These are phyloP conservation scores for Boehmeria nivea DNA, from an alignment of 306 rosid genomes.

Conservation along the genomic window DNA sequence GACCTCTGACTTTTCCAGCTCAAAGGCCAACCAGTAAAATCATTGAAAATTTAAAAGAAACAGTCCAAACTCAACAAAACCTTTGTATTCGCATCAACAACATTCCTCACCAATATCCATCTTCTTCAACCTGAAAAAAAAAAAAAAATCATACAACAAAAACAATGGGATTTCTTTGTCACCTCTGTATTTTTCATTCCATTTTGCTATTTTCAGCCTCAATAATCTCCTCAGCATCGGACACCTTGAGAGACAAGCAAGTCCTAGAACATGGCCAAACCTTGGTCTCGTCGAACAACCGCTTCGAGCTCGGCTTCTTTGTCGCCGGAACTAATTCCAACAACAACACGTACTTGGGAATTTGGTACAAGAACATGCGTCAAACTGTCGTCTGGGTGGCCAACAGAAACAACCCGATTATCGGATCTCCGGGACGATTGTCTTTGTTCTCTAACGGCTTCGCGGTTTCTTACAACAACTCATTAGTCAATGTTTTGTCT, in stretches of 20 bases:
- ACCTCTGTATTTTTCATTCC: slow-evolving; percentile 8
- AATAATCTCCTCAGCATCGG: slow-evolving; percentile 14
- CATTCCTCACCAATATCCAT: no score
- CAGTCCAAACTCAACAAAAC: no score
- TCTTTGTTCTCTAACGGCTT: slow-evolving; percentile 12
- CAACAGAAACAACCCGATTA: slow-evolving; percentile 20
- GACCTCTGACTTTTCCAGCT: neutral
- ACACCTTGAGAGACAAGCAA: slow-evolving; percentile 19
- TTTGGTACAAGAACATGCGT: slow-evolving; percentile 23
- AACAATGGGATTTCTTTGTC: slow-evolving; percentile 12
- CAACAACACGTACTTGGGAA: slow-evolving; percentile 16
- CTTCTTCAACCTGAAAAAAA: no score
- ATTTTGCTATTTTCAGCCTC: slow-evolving; percentile 7
- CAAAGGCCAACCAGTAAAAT: neutral
- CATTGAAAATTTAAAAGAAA: no score
- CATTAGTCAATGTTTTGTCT: neutral
- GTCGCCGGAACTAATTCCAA: slow-evolving; percentile 6
- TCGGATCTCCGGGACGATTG: slow-evolving; percentile 3
- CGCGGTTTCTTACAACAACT: neutral
- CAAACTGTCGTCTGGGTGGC: slow-evolving; percentile 26
- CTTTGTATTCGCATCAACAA: no score
- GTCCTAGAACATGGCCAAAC: slow-evolving; percentile 15
- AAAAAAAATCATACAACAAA: neutral
- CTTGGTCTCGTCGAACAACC: slow-evolving; percentile 22
- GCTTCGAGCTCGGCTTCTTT: slow-evolving; percentile 24